Base-by-base conservation (phyloP, 164 flowering plant species). In the Nelumbo lutea region DNA sequence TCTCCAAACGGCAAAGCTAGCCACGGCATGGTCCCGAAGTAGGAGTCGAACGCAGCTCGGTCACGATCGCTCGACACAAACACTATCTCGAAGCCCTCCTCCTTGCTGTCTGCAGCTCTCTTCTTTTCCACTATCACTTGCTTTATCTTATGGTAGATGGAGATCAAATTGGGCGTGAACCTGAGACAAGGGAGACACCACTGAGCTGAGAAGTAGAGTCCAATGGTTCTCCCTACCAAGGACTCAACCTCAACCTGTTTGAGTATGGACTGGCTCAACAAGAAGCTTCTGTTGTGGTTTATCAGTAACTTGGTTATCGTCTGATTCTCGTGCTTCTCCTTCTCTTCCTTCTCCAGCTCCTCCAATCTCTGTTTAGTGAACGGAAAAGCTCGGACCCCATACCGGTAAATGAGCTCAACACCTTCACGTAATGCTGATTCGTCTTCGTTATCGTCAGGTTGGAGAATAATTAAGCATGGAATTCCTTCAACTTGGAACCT, bases 1-100 rank as follows among this genome's bases (percentile, higher is more conserved):
- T 88, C 90, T 14, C 84, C 85, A 55, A 79, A 85, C 1, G 93
- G 88, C 62, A 88, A n/a, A n/a, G 90, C 87, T n/a, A 85, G 68
- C 90, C 93, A 88, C 46, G 88, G 93, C 93, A 88, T 86, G 42
- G 79, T 68, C 3, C 59, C 66, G 15, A 80, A 85, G 71, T 81
- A 79, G 15, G 86, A 67, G 1, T 71, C 62, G 45, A 85, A 88
- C 0, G 75, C 66, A 3, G 62, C 11, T 73, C 81, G 70, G 61
- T 81, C 72, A 1, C 71, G 76, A 50, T 88, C 93, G n/a, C 70
- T 78, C 0, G 93, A 86, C 4, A 86, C 73, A 13, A 76, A 77
- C 0, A 86, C 84, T 41, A 88, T 75, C 67, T 86, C 90, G 9
- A 86, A 88, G 66, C 70, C 85, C n/a, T 79, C 80, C 0, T 55